A percentile compares a stretch with the other conserved stretches of the same genome.
Conservation (phyloP, 768 basidiomycete genomes). For the Cystofilobasidium capitatum region DNA sequence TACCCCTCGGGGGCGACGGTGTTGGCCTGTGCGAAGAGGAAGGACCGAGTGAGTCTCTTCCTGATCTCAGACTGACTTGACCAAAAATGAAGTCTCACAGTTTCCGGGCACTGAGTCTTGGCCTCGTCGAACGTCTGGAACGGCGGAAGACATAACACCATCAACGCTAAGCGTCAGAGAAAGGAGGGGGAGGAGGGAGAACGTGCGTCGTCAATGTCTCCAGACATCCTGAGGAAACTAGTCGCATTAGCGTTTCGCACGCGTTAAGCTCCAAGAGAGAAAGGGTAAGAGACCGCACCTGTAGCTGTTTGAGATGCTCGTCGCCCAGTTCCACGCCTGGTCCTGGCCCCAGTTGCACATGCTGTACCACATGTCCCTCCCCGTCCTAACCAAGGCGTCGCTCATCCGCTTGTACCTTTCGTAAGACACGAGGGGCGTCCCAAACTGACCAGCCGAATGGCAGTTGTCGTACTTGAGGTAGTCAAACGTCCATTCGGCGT, state of each 20-base stretch:
- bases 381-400: slow-evolving; percentile 11
- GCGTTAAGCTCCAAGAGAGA: too few relatives aligned
- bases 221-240: slow-evolving; percentile 1
- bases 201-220: slow-evolving; percentile 17
- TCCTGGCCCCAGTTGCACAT: slow-evolving; percentile 26
- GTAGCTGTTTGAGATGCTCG: slow-evolving; percentile 19
- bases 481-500: slow-evolving; percentile 36
- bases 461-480: slow-evolving; percentile 27
- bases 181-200: too few relatives aligned
- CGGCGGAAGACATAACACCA: too few relatives aligned
- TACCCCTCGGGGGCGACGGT: slow-evolving; percentile 8
- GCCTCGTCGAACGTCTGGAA: not conserved
- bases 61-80: slow-evolving; percentile 13
- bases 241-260: not conserved
- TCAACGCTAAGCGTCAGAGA: not conserved
- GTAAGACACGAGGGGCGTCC: slow-evolving; percentile 12
- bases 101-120: not conserved
- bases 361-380: slow-evolving; percentile 12
- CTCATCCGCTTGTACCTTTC: slow-evolving; percentile 20
- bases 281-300: not conserved
- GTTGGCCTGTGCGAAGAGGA: slow-evolving; percentile 2
- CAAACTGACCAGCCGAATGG: not conserved
- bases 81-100: not conserved
- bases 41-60: too few relatives aligned
- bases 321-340: slow-evolving; percentile 15